Percentiles rank a stretch among this genome's conserved stretches.
phyloP scores from a whole-genome alignment of 2,329 filamentous ascomycete species.

The Penicillium expansum region DNA sequence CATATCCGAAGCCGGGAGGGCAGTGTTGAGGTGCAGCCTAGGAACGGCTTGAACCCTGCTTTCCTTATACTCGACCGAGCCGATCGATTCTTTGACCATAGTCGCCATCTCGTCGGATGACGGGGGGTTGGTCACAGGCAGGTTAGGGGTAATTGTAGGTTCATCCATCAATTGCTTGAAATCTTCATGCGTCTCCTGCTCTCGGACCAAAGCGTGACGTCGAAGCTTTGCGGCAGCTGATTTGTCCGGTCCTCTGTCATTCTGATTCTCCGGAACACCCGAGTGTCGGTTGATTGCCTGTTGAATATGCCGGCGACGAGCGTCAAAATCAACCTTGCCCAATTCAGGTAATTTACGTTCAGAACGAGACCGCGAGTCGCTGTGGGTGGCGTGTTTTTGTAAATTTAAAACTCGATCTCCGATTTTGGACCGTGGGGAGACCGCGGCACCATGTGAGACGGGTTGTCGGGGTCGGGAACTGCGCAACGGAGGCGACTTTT shows the following conservation, averaged over 20 bases:
- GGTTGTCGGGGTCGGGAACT: constrained; percentile 79
- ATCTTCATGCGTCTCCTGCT: constrained; percentile 46
- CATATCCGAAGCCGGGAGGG: constrained; percentile 12
- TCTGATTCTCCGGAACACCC: constrained; percentile 67
- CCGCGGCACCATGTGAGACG: constrained; percentile 71
- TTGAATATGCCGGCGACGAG: constrained; percentile 76
- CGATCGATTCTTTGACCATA: constrained; percentile 21
- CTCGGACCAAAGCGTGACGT: constrained; percentile 42
- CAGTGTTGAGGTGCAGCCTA: constrained; percentile 30
- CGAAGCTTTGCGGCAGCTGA: constrained; percentile 55
- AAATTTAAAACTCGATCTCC: constrained; percentile 55
- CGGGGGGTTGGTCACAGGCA: constrained; percentile 3
- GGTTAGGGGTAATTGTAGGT: constrained; percentile 5
- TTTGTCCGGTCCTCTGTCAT: constrained; percentile 50
- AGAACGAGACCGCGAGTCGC: constrained; percentile 33
- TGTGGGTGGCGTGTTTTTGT: constrained; percentile 38
- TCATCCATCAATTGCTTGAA: constrained; percentile 23
- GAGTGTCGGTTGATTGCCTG: constrained; percentile 65
- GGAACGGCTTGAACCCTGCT: constrained; percentile 16
- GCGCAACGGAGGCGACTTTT: constrained; percentile 73
- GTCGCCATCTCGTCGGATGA: constrained; percentile 24
- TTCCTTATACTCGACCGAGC: constrained; percentile 12
- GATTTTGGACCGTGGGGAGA: constrained; percentile 65
- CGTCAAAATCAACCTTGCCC: constrained; percentile 79
- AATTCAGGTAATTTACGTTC: constrained; percentile 56